Evolutionary conservation across 75 land plant genomes (phyloP).

Genomic region (Sequoia sempervirens): DNA sequence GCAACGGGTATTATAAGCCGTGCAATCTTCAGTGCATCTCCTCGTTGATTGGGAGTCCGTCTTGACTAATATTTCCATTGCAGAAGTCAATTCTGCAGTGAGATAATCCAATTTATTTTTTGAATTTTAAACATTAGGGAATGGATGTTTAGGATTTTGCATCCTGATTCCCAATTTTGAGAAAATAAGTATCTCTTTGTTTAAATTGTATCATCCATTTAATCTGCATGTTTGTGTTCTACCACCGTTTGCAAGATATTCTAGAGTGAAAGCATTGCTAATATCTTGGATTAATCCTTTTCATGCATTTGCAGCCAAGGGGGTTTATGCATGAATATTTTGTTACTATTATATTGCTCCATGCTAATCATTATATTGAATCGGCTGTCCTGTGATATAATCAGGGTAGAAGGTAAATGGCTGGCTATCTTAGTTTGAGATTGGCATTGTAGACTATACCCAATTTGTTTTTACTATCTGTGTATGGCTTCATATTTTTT

Average conservation of each 20-base stretch:
- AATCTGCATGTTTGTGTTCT: neutral
- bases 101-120: neutral
- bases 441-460: neutral
- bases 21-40: constrained; percentile 54
- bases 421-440: neutral
- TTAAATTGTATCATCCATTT: neutral
- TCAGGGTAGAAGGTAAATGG: neutral
- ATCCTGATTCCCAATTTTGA: neutral
- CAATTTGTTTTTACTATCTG: neutral
- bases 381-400: neutral
- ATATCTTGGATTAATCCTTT: neutral
- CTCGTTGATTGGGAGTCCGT: constrained; percentile 17
- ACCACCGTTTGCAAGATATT: neutral
- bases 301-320: neutral
- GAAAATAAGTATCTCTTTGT: neutral
- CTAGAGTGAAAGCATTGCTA: neutral
- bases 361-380: neutral
- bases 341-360: neutral
- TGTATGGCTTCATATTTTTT: neutral
- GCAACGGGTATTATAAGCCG: constrained; percentile 84
- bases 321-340: neutral
- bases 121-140: neutral
- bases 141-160: neutral
- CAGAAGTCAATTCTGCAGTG: neutral
- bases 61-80: neutral